These are phyloP conservation scores for Cladorrhinum sp. DNA, from an alignment of 2,329 filamentous ascomycete species.

Conservation along the genomic window DNA sequence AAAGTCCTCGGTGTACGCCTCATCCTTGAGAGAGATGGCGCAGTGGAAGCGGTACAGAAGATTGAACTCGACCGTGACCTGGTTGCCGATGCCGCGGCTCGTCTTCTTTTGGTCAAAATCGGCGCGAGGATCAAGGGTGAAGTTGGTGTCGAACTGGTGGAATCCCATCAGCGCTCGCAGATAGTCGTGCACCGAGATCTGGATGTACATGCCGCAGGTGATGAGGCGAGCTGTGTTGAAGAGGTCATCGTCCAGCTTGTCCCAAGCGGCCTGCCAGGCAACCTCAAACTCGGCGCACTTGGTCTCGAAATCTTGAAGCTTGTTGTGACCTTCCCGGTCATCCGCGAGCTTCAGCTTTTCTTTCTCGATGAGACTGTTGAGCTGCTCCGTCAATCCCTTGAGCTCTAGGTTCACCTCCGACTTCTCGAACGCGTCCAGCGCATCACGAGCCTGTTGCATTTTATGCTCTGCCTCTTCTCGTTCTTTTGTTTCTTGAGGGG, in stretches of 20 bases:
- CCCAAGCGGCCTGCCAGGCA: not conserved
- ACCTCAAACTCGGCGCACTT: not conserved
- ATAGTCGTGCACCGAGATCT: slow-evolving; percentile 59
- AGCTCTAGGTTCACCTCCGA: too few relatives aligned
- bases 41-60: slow-evolving; percentile 65
- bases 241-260: slow-evolving; percentile 38
- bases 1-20: slow-evolving; percentile 46
- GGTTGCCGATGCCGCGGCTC: slow-evolving; percentile 58
- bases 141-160: slow-evolving; percentile 56
- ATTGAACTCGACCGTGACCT: slow-evolving; percentile 68
- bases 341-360: too few relatives aligned
- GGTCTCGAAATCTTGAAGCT: not conserved
- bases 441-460: too few relatives aligned
- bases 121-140: slow-evolving; percentile 61
- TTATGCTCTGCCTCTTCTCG: too few relatives aligned
- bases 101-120: slow-evolving; percentile 39
- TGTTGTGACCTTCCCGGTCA: too few relatives aligned
- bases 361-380: too few relatives aligned
- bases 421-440: too few relatives aligned
- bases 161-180: slow-evolving; percentile 59
- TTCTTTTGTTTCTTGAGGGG: too few relatives aligned
- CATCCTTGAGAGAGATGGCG: slow-evolving; percentile 57
- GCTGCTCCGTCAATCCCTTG: too few relatives aligned
- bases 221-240: slow-evolving; percentile 43
- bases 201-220: slow-evolving; percentile 53